Evolutionary conservation across 352 stramenopile species (phyloP).

Genomic region (Phytopythium ostracodes): DNA sequence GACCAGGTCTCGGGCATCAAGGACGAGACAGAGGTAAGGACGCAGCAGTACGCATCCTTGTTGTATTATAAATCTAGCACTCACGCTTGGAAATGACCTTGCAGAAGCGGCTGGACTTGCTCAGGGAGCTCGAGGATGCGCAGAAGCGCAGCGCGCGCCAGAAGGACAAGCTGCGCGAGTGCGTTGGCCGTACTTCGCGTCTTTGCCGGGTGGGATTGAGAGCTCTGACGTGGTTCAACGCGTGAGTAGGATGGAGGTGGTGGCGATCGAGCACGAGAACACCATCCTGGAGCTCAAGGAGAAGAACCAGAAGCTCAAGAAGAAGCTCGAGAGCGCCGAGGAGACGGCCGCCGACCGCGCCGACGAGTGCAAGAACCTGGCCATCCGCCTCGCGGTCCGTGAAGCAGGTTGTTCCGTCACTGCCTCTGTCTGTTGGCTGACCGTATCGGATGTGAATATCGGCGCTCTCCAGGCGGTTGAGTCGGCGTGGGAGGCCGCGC

Average conservation of each 20-base stretch:
- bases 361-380: conserved; percentile 72
- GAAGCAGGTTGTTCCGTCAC: not conserved
- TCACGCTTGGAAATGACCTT: not conserved
- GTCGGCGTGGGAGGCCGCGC: conserved; percentile 71
- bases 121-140: conserved; percentile 64
- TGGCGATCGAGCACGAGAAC: conserved; percentile 70
- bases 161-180: conserved; percentile 73
- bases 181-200: not conserved
- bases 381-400: conserved; percentile 54
- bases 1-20: conserved; percentile 72
- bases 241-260: conserved; percentile 49
- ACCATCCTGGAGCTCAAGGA: conserved; percentile 70
- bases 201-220: not conserved
- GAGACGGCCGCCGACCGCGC: conserved; percentile 42
- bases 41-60: not conserved
- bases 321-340: conserved; percentile 42
- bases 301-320: conserved; percentile 72
- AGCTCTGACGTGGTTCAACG: not conserved
- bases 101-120: conserved; percentile 58
- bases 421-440: not conserved
- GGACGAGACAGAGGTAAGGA: conserved; percentile 51
- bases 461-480: conserved; percentile 47
- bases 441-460: not conserved
- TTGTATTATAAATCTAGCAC: not conserved
- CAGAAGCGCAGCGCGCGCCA: conserved; percentile 64